These are phyloP conservation scores for Blumeria graminis DNA, from an alignment of 2,329 filamentous ascomycete species.

Conservation along the genomic window DNA sequence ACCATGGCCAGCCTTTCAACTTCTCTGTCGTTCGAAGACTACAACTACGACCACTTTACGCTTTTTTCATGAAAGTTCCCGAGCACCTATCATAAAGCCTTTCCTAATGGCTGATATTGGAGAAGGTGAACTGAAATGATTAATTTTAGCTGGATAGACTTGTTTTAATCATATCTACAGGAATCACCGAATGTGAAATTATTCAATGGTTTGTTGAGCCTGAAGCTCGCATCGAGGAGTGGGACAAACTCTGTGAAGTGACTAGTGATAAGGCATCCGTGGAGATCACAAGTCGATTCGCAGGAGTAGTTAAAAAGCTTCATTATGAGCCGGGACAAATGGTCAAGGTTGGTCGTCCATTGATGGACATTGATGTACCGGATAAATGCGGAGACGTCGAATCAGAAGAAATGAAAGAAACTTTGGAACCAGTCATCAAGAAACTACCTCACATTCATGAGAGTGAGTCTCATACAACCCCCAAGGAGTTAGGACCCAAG, in stretches of 20 bases:
- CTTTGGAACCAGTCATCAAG: conserved; percentile 14
- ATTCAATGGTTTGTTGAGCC: conserved; percentile 99
- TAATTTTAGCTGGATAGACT: background rate
- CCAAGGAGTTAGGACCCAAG: background rate
- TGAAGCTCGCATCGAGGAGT: conserved; percentile 86
- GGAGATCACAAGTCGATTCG: conserved; percentile 87
- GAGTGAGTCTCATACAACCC: background rate
- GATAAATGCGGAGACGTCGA: conserved; percentile 33
- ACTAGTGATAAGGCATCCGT: conserved; percentile 87
- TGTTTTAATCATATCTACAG: conserved; percentile 21
- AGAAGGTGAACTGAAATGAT: conserved; percentile 32
- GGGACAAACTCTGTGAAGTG: conserved; percentile 92
- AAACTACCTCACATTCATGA: background rate
- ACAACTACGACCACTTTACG: too few species aligned
- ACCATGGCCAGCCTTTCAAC: too few species aligned
- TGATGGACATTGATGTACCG: conserved; percentile 86
- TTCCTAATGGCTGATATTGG: conserved; percentile 70
- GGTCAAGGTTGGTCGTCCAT: conserved; percentile 79
- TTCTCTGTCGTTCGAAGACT: too few species aligned
- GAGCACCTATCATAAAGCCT: conserved; percentile 37
- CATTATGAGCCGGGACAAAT: conserved; percentile 93
- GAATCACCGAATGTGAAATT: conserved; percentile 94
- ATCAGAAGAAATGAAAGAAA: conserved; percentile 27
- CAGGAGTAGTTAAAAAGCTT: conserved; percentile 86
- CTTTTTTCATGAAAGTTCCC: conserved; percentile 11